A percentile compares a stretch with the other conserved stretches of the same genome.
phyloP scores from a whole-genome alignment of 2,329 filamentous ascomycete species.

The Pseudopithomyces maydicus region DNA sequence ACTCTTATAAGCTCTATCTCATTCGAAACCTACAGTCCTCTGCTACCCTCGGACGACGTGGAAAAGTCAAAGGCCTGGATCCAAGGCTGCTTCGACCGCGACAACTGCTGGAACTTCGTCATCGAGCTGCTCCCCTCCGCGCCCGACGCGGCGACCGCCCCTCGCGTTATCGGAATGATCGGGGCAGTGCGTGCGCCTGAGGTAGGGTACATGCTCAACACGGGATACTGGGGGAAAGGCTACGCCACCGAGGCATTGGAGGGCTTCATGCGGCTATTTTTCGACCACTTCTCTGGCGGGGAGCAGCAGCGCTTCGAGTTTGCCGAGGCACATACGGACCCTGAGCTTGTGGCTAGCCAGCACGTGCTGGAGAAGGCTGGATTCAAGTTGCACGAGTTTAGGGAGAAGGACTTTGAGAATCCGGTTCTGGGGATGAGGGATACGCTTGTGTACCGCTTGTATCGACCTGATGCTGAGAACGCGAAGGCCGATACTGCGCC shows the following conservation, averaged over 20 bases:
- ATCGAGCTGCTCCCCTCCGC: constrained; percentile 52
- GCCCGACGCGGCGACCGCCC: constrained; percentile 9
- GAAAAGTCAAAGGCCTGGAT: constrained; percentile 44
- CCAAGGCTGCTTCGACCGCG: constrained; percentile 38
- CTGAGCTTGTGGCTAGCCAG: constrained; percentile 59
- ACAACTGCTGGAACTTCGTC: constrained; percentile 61
- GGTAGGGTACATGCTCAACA: constrained; percentile 51
- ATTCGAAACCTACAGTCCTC: constrained; percentile 41
- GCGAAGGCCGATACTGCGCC: neutral
- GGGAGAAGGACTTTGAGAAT: constrained; percentile 47
- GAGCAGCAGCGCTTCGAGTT: constrained; percentile 37
- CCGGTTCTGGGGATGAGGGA: constrained; percentile 41
- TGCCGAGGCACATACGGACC: constrained; percentile 54
- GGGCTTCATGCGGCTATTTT: constrained; percentile 50
- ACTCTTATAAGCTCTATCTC: neutral
- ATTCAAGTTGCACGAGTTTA: constrained; percentile 55
- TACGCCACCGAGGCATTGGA: constrained; percentile 52
- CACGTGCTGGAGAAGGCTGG: constrained; percentile 63
- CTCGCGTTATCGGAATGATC: constrained; percentile 48
- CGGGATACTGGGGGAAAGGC: constrained; percentile 47
- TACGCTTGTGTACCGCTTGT: constrained; percentile 43
- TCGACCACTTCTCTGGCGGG: constrained; percentile 41
- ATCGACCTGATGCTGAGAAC: constrained; percentile 16
- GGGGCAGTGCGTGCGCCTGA: constrained; percentile 49
- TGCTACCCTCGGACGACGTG: constrained; percentile 58